Percentiles rank a stretch among this genome's conserved stretches.
Conservation (phyloP, 805 yeast genomes). For the Lachancea sp. region DNA sequence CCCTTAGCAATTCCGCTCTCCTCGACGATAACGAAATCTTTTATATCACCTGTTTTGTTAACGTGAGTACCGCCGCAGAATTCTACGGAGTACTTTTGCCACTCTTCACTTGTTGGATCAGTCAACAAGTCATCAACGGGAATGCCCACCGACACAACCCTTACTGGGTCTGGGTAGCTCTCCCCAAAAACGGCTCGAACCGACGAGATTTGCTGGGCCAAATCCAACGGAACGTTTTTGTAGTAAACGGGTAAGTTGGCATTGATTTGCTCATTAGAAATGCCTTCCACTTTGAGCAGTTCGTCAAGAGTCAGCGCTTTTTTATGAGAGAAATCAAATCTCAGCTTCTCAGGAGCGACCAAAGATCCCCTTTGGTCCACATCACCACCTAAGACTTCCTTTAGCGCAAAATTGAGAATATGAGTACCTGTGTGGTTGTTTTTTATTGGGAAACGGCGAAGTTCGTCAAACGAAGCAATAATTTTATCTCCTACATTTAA, state of each 20-base stretch:
- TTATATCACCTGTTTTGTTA: conserved; percentile 84
- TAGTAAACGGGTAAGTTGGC: conserved; percentile 68
- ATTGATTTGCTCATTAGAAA: conserved; percentile 66
- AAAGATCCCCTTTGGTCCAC: conserved; percentile 96
- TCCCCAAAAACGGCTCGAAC: conserved; percentile 98
- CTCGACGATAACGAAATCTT: conserved; percentile 82
- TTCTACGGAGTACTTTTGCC: conserved; percentile 79
- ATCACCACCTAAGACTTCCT: conserved; percentile 78
- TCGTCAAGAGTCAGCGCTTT: conserved; percentile 70
- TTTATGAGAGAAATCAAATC: conserved; percentile 95
- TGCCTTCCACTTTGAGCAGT: conserved; percentile 65
- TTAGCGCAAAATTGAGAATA: conserved; percentile 80
- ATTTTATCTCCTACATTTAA: conserved; percentile 62
- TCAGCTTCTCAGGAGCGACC: conserved; percentile 88
- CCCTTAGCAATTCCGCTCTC: conserved; percentile 99
- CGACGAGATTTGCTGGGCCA: conserved; percentile 72
- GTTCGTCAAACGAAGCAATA: conserved; percentile 84
- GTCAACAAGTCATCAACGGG: conserved; percentile 75
- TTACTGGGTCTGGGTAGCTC: conserved; percentile 97
- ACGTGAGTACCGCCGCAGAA: conserved; percentile 99
- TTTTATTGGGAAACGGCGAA: conserved; percentile 93
- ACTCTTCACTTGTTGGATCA: conserved; percentile 63
- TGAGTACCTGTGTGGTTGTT: conserved; percentile 99
- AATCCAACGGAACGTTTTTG: conserved; percentile 68
- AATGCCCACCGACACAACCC: conserved; percentile 93